phyloP scores from a whole-genome alignment of 140 eudicot genomes.

The Oenanthe javanica region DNA sequence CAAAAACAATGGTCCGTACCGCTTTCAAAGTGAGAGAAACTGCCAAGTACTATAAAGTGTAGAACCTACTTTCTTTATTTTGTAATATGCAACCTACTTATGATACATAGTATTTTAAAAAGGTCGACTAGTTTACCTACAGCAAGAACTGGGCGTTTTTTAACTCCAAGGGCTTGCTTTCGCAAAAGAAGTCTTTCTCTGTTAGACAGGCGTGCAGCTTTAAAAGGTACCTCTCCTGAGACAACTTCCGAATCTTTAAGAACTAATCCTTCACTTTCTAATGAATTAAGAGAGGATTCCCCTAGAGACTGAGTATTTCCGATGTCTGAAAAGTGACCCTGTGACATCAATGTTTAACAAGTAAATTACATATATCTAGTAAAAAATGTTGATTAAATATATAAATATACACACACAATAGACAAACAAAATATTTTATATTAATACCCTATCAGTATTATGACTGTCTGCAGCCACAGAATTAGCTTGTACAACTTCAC shows the following conservation, averaged over 20 bases:
- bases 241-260: slow-evolving; percentile 14
- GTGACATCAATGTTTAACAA: slow-evolving; percentile 9
- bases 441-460: slow-evolving; percentile 21
- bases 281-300: slow-evolving; percentile 17
- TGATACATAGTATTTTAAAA: background rate
- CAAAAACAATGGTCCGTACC: background rate
- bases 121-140: slow-evolving; percentile 43
- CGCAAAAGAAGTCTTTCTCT: slow-evolving; percentile 84
- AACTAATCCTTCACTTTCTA: slow-evolving; percentile 9
- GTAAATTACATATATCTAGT: too few species aligned
- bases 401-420: background rate
- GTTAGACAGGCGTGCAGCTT: slow-evolving; percentile 61
- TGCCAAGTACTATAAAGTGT: background rate
- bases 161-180: slow-evolving; percentile 75
- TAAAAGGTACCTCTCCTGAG: slow-evolving; percentile 26
- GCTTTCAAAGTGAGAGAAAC: background rate
- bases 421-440: slow-evolving; percentile 1
- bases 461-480: slow-evolving; percentile 6
- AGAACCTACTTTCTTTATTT: too few species aligned
- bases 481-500: slow-evolving; percentile 15
- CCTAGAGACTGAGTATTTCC: slow-evolving; percentile 15
- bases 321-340: slow-evolving; percentile 14
- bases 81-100: background rate
- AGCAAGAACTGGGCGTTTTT: slow-evolving; percentile 68
- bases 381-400: background rate